Conservation (phyloP, 352 stramenopile species). For the Phytophthora europaea region DNA sequence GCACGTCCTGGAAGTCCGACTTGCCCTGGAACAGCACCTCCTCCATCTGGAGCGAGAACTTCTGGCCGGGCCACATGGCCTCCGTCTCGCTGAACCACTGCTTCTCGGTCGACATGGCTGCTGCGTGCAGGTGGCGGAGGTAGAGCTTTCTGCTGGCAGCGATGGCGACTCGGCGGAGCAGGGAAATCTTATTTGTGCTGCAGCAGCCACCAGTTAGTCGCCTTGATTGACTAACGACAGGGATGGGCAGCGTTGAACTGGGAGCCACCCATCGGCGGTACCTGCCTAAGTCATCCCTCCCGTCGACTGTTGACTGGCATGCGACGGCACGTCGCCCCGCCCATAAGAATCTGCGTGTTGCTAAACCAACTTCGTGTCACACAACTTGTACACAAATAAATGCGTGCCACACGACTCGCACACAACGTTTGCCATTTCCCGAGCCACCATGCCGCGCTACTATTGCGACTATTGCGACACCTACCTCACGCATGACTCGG, state of each 20-base stretch:
- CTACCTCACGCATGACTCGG: slow-evolving; percentile 96
- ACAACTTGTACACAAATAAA: background rate
- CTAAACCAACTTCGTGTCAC: slow-evolving; percentile 8
- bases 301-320: background rate
- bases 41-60: slow-evolving; percentile 95
- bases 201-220: slow-evolving; percentile 26
- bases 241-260: slow-evolving; percentile 19
- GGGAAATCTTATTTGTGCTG: slow-evolving; percentile 35
- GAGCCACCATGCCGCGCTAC: slow-evolving; percentile 88
- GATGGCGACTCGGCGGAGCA: slow-evolving; percentile 21
- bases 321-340: slow-evolving; percentile 14
- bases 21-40: slow-evolving; percentile 96
- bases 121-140: background rate
- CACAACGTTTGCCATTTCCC: slow-evolving; percentile 13
- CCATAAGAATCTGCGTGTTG: slow-evolving; percentile 16
- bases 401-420: slow-evolving; percentile 1
- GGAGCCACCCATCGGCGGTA: slow-evolving; percentile 24
- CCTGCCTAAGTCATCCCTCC: slow-evolving; percentile 11
- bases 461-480: slow-evolving; percentile 97
- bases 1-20: slow-evolving; percentile 98
- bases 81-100: slow-evolving; percentile 97
- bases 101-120: slow-evolving; percentile 52
- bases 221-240: slow-evolving; percentile 14
- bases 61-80: slow-evolving; percentile 95
- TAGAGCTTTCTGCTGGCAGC: slow-evolving; percentile 15